Percentiles rank a stretch among this genome's conserved stretches.
Evolutionary conservation across 129 eudicot species (phyloP).

Genomic region (Daucus carota): DNA sequence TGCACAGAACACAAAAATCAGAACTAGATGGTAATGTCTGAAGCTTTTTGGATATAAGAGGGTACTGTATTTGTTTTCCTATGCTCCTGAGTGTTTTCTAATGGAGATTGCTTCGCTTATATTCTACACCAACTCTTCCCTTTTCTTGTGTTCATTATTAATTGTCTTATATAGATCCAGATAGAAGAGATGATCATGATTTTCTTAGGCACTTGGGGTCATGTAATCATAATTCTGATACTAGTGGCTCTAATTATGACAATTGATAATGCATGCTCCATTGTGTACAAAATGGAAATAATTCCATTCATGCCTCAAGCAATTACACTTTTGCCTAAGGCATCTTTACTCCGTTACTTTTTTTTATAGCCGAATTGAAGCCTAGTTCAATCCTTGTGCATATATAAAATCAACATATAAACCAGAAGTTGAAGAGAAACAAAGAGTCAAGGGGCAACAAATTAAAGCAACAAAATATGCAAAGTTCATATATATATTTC

Average conservation of each 20-base stretch:
- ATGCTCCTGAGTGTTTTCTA: neutral
- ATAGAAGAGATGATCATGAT: neutral
- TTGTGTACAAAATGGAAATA: neutral
- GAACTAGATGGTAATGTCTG: neutral
- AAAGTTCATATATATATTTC: neutral
- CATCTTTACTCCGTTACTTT: neutral
- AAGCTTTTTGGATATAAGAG: neutral
- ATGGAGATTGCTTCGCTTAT: neutral
- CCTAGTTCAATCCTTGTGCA: neutral
- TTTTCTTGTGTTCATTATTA: neutral
- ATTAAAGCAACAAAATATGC: neutral
- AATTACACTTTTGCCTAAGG: neutral
- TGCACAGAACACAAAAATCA: neutral
- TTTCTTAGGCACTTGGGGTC: slow-evolving; percentile 3
- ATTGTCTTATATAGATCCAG: neutral
- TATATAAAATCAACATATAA: neutral
- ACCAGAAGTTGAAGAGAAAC: neutral
- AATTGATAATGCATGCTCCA: neutral
- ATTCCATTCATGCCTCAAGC: neutral
- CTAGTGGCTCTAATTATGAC: neutral
- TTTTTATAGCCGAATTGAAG: neutral
- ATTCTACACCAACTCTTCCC: neutral
- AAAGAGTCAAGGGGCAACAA: neutral
- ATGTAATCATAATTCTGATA: neutral
- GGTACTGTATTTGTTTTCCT: neutral